Conservation (phyloP, 2,329 filamentous ascomycete genomes). For the Botrytis aclada region DNA sequence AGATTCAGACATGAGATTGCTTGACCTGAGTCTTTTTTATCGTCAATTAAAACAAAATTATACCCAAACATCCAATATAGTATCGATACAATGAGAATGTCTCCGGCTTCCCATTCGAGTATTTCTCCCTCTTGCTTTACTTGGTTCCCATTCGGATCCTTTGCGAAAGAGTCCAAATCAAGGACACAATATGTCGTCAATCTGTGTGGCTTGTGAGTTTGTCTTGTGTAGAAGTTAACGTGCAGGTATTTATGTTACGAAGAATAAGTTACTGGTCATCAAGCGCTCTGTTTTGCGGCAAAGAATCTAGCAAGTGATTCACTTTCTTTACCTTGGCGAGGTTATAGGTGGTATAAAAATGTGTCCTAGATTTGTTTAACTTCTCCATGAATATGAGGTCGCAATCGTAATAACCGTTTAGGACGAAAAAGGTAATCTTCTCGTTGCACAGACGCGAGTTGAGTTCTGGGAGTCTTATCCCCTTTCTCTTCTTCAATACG, state of each 20-base stretch:
- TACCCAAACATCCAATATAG: too few relatives aligned
- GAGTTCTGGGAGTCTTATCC: not conserved
- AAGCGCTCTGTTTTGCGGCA: not conserved
- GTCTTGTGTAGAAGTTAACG: not conserved
- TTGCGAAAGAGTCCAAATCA: not conserved
- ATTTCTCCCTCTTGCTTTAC: too few relatives aligned
- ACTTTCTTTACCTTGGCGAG: not conserved
- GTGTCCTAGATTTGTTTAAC: not conserved
- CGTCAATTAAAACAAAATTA: too few relatives aligned
- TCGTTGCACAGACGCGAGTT: not conserved
- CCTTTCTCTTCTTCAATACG: not conserved
- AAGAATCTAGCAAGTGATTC: not conserved
- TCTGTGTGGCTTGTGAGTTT: too few relatives aligned
- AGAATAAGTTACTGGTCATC: not conserved
- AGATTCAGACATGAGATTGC: too few relatives aligned
- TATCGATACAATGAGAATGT: too few relatives aligned
- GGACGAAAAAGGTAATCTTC: not conserved
- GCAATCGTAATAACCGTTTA: accelerated
- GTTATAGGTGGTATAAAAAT: not conserved
- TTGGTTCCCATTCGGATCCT: too few relatives aligned
- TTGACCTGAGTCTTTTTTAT: too few relatives aligned
- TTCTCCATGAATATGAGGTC: accelerated
- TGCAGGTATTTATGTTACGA: not conserved
- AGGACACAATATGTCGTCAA: too few relatives aligned
- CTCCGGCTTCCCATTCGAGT: too few relatives aligned